Percentiles rank a stretch among this genome's conserved stretches.
These are phyloP conservation scores for Penicillium chermesinum DNA, from an alignment of 495 filamentous ascomycete genomes.

Conservation along the genomic window DNA sequence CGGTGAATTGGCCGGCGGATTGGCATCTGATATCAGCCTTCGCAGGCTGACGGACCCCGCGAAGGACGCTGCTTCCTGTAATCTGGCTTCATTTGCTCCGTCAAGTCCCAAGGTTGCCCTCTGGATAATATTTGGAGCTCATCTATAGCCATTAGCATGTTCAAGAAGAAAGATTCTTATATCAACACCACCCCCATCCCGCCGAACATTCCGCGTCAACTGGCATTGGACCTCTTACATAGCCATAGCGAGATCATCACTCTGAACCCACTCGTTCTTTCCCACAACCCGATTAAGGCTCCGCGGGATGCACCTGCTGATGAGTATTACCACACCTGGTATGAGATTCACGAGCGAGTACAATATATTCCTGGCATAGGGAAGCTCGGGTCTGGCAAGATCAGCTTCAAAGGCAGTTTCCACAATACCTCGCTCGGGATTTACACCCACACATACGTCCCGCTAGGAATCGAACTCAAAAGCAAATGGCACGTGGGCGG, in stretches of 20 bases:
- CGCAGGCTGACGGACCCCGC: too few relatives aligned
- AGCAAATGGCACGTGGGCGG: slow-evolving; percentile 61
- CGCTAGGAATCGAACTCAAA: slow-evolving; percentile 61
- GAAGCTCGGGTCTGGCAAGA: slow-evolving; percentile 50
- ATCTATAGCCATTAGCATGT: background rate
- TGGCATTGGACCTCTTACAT: slow-evolving; percentile 64
- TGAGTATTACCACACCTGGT: slow-evolving; percentile 66
- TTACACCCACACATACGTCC: slow-evolving; percentile 72
- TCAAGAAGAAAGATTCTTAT: slow-evolving; percentile 23
- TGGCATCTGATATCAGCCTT: too few relatives aligned
- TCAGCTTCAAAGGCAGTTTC: slow-evolving; percentile 72
- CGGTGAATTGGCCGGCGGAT: too few relatives aligned
- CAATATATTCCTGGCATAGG: slow-evolving; percentile 62
- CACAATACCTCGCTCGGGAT: slow-evolving; percentile 62
- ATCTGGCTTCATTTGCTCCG: too few relatives aligned
- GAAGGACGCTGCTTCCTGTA: too few relatives aligned
- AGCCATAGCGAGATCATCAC: slow-evolving; percentile 74
- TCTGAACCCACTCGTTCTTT: slow-evolving; percentile 71
- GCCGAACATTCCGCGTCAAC: slow-evolving; percentile 55
- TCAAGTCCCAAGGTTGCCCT: too few relatives aligned
- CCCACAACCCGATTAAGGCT: slow-evolving; percentile 57
- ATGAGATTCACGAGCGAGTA: slow-evolving; percentile 58
- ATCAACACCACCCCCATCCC: slow-evolving; percentile 71
- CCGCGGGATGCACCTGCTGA: slow-evolving; percentile 59
- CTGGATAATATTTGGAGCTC: background rate